These are phyloP conservation scores for Ramaria sp. DNA, from an alignment of 768 basidiomycete genomes.

Conservation along the genomic window DNA sequence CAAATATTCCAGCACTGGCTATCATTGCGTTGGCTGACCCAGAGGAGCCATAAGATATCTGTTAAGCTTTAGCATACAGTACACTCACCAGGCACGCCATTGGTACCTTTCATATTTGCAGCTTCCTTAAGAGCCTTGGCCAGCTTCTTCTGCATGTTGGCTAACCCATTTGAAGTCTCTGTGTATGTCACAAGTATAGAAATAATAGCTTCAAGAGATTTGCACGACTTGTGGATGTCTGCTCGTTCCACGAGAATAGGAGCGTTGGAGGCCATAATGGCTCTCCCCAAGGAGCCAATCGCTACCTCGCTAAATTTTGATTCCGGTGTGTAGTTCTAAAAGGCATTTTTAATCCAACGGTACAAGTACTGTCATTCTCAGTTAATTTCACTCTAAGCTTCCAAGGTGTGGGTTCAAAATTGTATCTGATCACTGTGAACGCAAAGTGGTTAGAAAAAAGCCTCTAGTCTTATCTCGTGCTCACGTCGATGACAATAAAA, in stretches of 20 bases:
- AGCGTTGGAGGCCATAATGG: slow-evolving; percentile 8
- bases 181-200: slow-evolving; percentile 63
- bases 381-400: too few relatives aligned
- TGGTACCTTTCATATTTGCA: slow-evolving; percentile 46
- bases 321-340: too few relatives aligned
- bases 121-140: slow-evolving; percentile 60
- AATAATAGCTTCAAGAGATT: slow-evolving; percentile 58
- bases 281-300: too few relatives aligned
- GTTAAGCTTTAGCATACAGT: neutral
- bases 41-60: slow-evolving; percentile 4
- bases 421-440: too few relatives aligned
- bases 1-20: slow-evolving; percentile 54
- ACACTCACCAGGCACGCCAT: slow-evolving; percentile 49
- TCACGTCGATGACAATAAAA: neutral
- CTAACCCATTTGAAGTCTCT: slow-evolving; percentile 53
- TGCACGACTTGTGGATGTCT: slow-evolving; percentile 76
- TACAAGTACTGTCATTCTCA: too few relatives aligned
- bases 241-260: slow-evolving; percentile 42
- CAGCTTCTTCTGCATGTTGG: slow-evolving; percentile 62
- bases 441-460: too few relatives aligned
- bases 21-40: slow-evolving; percentile 54
- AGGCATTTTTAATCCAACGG: too few relatives aligned
- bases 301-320: too few relatives aligned
- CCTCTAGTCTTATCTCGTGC: neutral
- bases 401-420: too few relatives aligned